phyloP scores from a whole-genome alignment of 495 filamentous ascomycete species.

The Hyaloscypha hepaticicola region DNA sequence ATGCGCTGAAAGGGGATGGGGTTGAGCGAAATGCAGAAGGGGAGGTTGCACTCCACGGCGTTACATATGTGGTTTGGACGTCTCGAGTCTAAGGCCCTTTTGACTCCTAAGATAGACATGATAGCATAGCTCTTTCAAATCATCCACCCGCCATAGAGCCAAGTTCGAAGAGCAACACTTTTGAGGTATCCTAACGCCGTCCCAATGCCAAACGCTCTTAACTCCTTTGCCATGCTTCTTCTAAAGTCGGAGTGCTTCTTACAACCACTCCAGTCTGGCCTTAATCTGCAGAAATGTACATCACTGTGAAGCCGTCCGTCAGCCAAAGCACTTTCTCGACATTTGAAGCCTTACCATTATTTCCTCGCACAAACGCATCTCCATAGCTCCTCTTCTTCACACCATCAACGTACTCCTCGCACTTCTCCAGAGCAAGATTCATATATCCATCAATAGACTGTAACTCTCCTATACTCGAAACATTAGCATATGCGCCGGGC shows the following conservation, averaged over 20 bases:
- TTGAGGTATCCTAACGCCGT: conserved; percentile 8
- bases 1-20: conserved; percentile 37
- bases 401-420: conserved; percentile 86
- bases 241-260: neutral
- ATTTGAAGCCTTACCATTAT: conserved; percentile 68
- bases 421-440: conserved; percentile 97
- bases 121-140: neutral
- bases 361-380: conserved; percentile 94
- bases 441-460: conserved; percentile 98
- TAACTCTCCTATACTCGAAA: conserved; percentile 64
- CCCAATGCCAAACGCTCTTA: neutral
- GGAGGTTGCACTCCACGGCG: conserved; percentile 54
- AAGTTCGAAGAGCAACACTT: conserved; percentile 1
- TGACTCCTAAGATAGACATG: neutral
- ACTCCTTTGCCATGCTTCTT: conserved; percentile 11
- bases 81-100: conserved; percentile 36
- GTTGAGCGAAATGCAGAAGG: conserved; percentile 49
- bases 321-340: conserved; percentile 5
- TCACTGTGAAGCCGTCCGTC: conserved; percentile 45
- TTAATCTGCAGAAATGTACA: conserved; percentile 74
- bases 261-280: neutral
- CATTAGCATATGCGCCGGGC: conserved; percentile 7
- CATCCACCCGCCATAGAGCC: neutral
- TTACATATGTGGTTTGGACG: conserved; percentile 51
- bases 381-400: conserved; percentile 78